Percentiles rank a stretch among this genome's conserved stretches.
Conservation (phyloP, 192 early-diverging fungal species). For the Umbelopsis vinacea region DNA sequence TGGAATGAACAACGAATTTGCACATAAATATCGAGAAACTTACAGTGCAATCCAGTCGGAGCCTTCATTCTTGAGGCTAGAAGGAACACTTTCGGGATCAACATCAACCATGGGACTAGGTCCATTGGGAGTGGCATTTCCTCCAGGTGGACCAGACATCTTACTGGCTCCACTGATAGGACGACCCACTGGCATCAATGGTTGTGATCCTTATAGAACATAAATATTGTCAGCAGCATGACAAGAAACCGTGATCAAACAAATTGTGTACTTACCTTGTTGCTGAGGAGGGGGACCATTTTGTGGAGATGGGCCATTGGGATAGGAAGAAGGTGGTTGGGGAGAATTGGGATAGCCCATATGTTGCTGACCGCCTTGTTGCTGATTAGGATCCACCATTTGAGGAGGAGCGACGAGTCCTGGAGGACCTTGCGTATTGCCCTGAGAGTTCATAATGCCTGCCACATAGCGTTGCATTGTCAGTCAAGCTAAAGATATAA, state of each 20-base stretch:
- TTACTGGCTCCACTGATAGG: constrained; percentile 2
- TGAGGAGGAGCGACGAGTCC: constrained; percentile 59
- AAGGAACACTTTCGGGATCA: constrained; percentile 78
- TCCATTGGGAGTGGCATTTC: not conserved
- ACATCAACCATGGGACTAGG: constrained; percentile 65
- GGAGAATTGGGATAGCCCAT: constrained; percentile 17
- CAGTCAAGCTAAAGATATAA: not conserved
- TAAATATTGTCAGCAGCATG: not conserved
- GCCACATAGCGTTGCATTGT: no score
- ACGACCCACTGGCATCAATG: not conserved
- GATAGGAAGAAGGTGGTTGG: constrained; percentile 16
- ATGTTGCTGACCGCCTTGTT: constrained; percentile 27
- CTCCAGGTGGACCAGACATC: not conserved
- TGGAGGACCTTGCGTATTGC: constrained; percentile 39
- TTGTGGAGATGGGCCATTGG: constrained; percentile 16
- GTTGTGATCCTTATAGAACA: not conserved
- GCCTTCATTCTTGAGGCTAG: constrained; percentile 80
- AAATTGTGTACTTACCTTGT: not conserved
- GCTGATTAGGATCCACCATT: constrained; percentile 47
- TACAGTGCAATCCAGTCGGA: constrained; percentile 90
- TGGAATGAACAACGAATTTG: not conserved
- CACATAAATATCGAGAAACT: constrained; percentile 3
- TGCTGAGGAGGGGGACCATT: constrained; percentile 18
- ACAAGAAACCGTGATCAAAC: not conserved
- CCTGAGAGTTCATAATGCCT: constrained; percentile 52